Evolutionary conservation across 148 eudicot genomes (phyloP), one percentile per base, ranked within the genome.

Genomic region (Silene latifolia): DNA sequence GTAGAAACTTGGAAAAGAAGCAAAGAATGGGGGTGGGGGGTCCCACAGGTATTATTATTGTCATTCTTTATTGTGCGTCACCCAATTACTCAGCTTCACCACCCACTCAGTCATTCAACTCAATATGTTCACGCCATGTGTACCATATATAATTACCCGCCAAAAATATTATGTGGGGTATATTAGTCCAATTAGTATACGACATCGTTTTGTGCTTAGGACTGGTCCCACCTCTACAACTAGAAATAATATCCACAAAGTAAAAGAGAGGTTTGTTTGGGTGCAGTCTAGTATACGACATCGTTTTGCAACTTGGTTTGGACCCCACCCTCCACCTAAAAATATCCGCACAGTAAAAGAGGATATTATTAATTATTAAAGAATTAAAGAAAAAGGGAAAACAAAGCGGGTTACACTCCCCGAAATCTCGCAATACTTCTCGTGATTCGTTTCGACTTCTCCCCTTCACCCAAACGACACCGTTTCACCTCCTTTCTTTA

Each of bases 391-490:
- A n/a, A n/a, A 39, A 57, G 0, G 4, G 51, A 65, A 11, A 53
- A 32, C 6, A n/a, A 14, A 14, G 14, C 12, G 3, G 46, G 64
- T 29, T 48, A 19, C 44, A 69, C 13, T 44, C n/a, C 76, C 72
- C 4, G 70, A 78, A 73, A 73, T 78, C 14, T 42, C 77, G 70
- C 67, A 23, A 6, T 47, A 29, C 19, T 61, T 62, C 71, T 27
- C 54, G 74, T 67, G 44, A 9, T 35, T 3, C 56, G 67, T 25
- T 39, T 23, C 63, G 6, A 7, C 23, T 20, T 21, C 24, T 53
- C 23, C n/a, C n/a, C 23, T 27, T 25, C 21, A 27, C 7, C 67
- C 4, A 78, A 72, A 78, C 81, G 80, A 72, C 80, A 78, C 46
- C 80, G 80, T 78, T 29, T 64, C 18, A 12, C 19, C 46, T 58